Evolutionary conservation across 345 rosid genomes (phyloP).

Genomic region (Sapria himalayana): DNA sequence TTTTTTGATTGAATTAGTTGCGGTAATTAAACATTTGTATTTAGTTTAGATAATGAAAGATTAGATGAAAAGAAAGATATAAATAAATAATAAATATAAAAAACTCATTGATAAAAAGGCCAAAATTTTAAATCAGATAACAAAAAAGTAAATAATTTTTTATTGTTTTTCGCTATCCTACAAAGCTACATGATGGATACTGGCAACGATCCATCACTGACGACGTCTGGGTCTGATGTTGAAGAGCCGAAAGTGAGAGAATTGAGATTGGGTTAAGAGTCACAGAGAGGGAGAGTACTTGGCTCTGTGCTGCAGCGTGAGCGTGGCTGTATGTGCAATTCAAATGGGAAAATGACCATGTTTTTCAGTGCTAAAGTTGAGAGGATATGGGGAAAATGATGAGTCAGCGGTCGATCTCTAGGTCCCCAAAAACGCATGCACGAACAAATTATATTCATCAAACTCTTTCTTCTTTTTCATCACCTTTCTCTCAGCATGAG

Average conservation of each 20-base stretch:
- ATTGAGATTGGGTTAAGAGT: neutral
- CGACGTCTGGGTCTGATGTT: conserved; percentile 3
- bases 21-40: no score
- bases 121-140: no score
- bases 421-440: conserved; percentile 13
- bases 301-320: conserved; percentile 3
- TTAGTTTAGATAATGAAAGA: no score
- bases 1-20: no score
- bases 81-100: no score
- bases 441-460: conserved; percentile 16
- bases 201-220: conserved; percentile 14
- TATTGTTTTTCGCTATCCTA: neutral
- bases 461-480: neutral
- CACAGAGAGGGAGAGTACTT: conserved; percentile 5
- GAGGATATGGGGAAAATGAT: conserved; percentile 12
- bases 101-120: no score
- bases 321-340: conserved; percentile 11
- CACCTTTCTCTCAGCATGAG: conserved; percentile 11
- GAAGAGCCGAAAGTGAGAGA: neutral
- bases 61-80: no score
- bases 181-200: conserved; percentile 11
- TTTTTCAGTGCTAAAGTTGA: conserved; percentile 57
- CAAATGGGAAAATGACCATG: conserved; percentile 21
- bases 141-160: conserved; percentile 1
- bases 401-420: conserved; percentile 22